Conservation (phyloP, 1,139 yeast genomes). For the Sugiyamaella neomexicana region DNA sequence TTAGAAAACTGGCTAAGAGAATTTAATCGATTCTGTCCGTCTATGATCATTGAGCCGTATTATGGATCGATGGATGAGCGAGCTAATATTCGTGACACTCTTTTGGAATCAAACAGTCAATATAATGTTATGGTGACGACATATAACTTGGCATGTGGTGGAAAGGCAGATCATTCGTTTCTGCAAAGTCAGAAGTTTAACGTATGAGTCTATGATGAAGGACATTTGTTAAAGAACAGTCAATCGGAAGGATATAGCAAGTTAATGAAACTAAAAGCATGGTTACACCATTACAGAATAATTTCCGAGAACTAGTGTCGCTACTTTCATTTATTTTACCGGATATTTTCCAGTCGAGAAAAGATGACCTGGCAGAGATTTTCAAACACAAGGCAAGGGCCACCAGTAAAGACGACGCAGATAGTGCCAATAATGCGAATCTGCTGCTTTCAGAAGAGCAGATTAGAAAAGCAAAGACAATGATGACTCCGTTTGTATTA, state of each 20-base stretch:
- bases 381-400: conserved; percentile 84
- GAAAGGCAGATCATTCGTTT: conserved; percentile 77
- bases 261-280: conserved; percentile 77
- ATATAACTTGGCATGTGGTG: conserved; percentile 86
- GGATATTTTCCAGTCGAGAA: conserved; percentile 70
- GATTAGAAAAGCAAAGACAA: conserved; percentile 85
- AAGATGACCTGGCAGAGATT: conserved; percentile 76
- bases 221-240: conserved; percentile 92
- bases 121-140: conserved; percentile 89
- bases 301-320: conserved; percentile 84
- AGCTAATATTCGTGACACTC: conserved; percentile 72
- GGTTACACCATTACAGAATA: conserved; percentile 92
- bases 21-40: conserved; percentile 83
- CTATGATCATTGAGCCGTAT: conserved; percentile 79
- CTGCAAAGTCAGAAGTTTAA: conserved; percentile 73
- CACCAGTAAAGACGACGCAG: conserved; percentile 40
- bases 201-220: conserved; percentile 93
- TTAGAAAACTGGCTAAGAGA: conserved; percentile 97
- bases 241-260: conserved; percentile 82
- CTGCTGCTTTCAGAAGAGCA: conserved; percentile 90
- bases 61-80: conserved; percentile 88
- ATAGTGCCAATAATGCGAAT: conserved; percentile 55
- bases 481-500: conserved; percentile 97
- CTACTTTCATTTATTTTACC: conserved; percentile 90
- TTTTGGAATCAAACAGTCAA: conserved; percentile 36